Percentiles rank a stretch among this genome's conserved stretches.
phyloP scores from a whole-genome alignment of 2,329 filamentous ascomycete species.

The Harringtonia aguacate region DNA sequence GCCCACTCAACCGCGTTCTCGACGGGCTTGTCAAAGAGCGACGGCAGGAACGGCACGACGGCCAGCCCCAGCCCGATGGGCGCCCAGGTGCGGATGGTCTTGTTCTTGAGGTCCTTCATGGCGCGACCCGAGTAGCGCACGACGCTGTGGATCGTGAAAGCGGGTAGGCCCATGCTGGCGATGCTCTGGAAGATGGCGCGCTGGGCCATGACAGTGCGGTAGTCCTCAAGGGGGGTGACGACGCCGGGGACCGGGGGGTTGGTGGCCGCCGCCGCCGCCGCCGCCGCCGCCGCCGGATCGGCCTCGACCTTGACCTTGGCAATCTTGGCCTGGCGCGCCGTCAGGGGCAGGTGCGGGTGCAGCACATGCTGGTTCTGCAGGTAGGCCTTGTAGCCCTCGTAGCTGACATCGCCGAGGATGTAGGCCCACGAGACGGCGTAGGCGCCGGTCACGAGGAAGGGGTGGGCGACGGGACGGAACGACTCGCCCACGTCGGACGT shows the following conservation, averaged over 20 bases:
- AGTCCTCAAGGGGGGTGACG: slow-evolving; percentile 74
- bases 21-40: slow-evolving; percentile 82
- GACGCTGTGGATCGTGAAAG: slow-evolving; percentile 87
- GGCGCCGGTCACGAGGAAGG: slow-evolving; percentile 65
- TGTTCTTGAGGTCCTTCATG: slow-evolving; percentile 74
- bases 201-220: slow-evolving; percentile 81
- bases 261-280: slow-evolving; percentile 13
- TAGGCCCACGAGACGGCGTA: slow-evolving; percentile 93
- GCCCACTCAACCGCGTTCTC: slow-evolving; percentile 84
- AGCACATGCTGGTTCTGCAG: slow-evolving; percentile 69
- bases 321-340: slow-evolving; percentile 34
- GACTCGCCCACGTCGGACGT: slow-evolving; percentile 95
- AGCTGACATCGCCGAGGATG: slow-evolving; percentile 75
- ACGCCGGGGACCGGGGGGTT: slow-evolving; percentile 22
- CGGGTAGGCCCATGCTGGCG: slow-evolving; percentile 88
- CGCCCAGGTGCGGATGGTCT: slow-evolving; percentile 67
- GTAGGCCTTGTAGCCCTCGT: slow-evolving; percentile 95
- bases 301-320: slow-evolving; percentile 25
- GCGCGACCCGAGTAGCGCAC: slow-evolving; percentile 80
- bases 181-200: slow-evolving; percentile 81
- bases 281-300: background rate
- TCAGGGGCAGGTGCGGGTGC: slow-evolving; percentile 53
- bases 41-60: slow-evolving; percentile 73
- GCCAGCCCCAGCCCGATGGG: slow-evolving; percentile 77
- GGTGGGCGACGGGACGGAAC: slow-evolving; percentile 87